A percentile compares a stretch with the other conserved stretches of the same genome.
These are phyloP conservation scores for Choiromyces venosus DNA, from an alignment of 495 filamentous ascomycete species.

Conservation along the genomic window DNA sequence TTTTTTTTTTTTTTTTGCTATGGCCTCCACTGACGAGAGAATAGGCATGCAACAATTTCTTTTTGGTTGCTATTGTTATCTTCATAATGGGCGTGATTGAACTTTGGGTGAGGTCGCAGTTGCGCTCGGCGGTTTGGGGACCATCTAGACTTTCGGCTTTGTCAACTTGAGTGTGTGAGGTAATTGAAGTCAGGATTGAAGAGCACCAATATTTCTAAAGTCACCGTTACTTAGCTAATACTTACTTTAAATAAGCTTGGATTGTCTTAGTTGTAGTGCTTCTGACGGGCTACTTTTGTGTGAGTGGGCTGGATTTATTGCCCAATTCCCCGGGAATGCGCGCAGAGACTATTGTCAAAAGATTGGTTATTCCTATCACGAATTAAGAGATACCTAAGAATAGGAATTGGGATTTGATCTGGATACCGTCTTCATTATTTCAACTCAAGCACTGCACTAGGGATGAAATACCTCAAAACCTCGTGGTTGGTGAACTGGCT, in stretches of 20 bases:
- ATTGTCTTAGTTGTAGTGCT: background rate
- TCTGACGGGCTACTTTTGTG: no score
- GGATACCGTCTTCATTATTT: no score
- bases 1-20: background rate
- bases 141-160: background rate
- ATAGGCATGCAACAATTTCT: background rate
- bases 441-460: no score
- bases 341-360: background rate
- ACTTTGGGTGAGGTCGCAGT: background rate
- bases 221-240: background rate
- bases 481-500: background rate
- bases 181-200: background rate
- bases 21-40: background rate
- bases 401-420: background rate
- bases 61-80: background rate
- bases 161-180: background rate
- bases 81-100: background rate
- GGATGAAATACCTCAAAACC: background rate
- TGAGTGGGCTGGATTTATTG: background rate
- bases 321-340: background rate
- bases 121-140: background rate
- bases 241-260: background rate
- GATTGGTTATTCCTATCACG: background rate
- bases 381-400: background rate
- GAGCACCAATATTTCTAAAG: background rate